These are phyloP conservation scores for Nothophaeocryptopus gaeumannii DNA, from an alignment of 2,329 filamentous ascomycete species.

Conservation along the genomic window DNA sequence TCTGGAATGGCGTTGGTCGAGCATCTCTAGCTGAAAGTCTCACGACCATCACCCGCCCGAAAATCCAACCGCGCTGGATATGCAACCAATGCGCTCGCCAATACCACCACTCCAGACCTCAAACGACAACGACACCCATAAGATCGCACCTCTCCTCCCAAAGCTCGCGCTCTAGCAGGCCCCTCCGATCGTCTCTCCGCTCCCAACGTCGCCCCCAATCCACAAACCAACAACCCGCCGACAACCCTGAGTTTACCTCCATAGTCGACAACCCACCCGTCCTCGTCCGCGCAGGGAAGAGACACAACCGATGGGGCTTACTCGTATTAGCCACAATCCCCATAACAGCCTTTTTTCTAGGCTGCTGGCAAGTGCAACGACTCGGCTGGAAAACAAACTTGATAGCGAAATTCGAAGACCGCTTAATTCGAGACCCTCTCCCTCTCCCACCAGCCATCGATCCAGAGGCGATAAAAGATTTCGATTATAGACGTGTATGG, in stretches of 20 bases:
- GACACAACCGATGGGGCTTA: conserved; percentile 57
- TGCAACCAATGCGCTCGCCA: conserved; percentile 38
- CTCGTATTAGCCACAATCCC: conserved; percentile 65
- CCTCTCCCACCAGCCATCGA: conserved; percentile 83
- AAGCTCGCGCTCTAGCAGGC: no score
- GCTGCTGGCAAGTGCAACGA: conserved; percentile 92
- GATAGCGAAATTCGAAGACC: conserved; percentile 87
- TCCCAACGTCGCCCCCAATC: conserved; percentile 37
- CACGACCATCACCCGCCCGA: conserved; percentile 1
- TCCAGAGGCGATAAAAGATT: conserved; percentile 75
- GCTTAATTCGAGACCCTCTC: conserved; percentile 78
- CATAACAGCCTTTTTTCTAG: conserved; percentile 82
- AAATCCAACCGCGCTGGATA: conserved; percentile 17
- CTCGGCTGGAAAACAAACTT: conserved; percentile 92
- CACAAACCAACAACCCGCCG: conserved; percentile 54
- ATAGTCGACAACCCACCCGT: conserved; percentile 82
- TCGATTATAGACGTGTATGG: conserved; percentile 84
- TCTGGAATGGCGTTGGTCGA: conserved; percentile 17
- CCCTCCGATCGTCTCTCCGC: background rate
- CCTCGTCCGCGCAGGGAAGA: conserved; percentile 70
- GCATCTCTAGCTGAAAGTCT: background rate
- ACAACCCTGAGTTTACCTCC: conserved; percentile 77
- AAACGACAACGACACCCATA: no score
- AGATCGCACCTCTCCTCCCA: no score
- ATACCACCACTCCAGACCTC: conserved; percentile 1